Base-by-base conservation (phyloP, 179 eudicot genomes). In the Beta lomatogona region DNA sequence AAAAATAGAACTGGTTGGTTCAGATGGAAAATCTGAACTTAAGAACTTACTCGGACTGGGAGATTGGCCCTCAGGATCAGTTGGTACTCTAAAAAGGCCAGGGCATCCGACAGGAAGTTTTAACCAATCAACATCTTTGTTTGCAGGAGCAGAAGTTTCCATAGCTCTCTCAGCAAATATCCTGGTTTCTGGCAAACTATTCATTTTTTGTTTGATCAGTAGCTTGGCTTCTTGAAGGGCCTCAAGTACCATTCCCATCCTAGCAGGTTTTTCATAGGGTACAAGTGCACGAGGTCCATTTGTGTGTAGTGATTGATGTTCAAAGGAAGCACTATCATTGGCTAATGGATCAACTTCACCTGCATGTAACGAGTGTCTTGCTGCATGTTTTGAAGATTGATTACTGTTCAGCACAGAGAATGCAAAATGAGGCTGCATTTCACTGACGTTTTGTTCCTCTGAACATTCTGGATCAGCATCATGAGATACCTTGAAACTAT, bases 41-140 rank as follows among this genome's bases (percentile, higher is more conserved):
- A 31, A 73, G 54, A 77, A 73, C 73, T 75, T 85, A 71, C 75
- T 67, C 78, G 57, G 89, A 58, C 65, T 59, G 69, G 88, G 87
- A 82, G 73, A 77, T 82, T 86, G 89, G 54, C 50, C 75, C 58
- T 85, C 85, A 80, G 80, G 74, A 88, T 90, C 90, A 28, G 87
- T 87, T 46, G 97, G 98, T 72, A 93, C 89, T 81, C 94, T 85
- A 86, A 92, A 95, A 83, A 95, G 91, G 18, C 85, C 89, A 61
- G 89, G 84, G 83, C 84, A 88, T 71, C 88, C 88, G 45, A 86
- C 74, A 59, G 91, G 91, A 80, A 90, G 82, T 53, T 84, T 88
- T 15, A 88, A 79, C 68, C 78, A 71, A 70, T 86, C 88, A 5
- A 25, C 77, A 55, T 81, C 86, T 77, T 52, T 81, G 4, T 54